phyloP scores from a whole-genome alignment of 2,329 filamentous ascomycete species.

The Fusarium coicis region DNA sequence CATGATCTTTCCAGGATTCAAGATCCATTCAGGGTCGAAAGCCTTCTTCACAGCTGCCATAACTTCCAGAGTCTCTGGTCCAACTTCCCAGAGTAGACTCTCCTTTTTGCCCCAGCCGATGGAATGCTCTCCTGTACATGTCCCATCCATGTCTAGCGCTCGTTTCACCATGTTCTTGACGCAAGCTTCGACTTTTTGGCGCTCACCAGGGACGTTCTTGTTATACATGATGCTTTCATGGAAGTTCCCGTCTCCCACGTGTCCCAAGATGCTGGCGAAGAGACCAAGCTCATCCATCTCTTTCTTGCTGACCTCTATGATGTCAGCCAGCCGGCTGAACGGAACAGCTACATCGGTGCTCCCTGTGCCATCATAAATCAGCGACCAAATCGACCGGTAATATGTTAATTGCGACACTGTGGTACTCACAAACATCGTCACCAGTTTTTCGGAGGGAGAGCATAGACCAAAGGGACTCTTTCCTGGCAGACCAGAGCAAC shows the following conservation, averaged over 20 bases:
- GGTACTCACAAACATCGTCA: constrained; percentile 71
- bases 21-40: constrained; percentile 85
- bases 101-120: constrained; percentile 89
- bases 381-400: neutral
- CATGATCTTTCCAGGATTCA: constrained; percentile 95
- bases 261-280: constrained; percentile 88
- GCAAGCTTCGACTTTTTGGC: constrained; percentile 79
- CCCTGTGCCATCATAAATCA: constrained; percentile 55
- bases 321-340: constrained; percentile 77
- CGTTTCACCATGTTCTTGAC: constrained; percentile 91
- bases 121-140: constrained; percentile 89
- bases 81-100: constrained; percentile 81
- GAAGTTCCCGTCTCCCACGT: constrained; percentile 95
- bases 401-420: neutral
- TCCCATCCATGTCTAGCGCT: constrained; percentile 94
- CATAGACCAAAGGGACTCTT: constrained; percentile 87
- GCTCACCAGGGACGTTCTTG: constrained; percentile 73
- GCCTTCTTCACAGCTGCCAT: constrained; percentile 88
- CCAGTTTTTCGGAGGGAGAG: constrained; percentile 73
- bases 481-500: constrained; percentile 82
- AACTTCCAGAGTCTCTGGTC: constrained; percentile 80
- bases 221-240: constrained; percentile 94
- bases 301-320: constrained; percentile 85
- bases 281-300: constrained; percentile 87
- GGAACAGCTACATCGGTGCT: constrained; percentile 88